Conservation (phyloP, 148 eudicot genomes). For the Silene conica region DNA sequence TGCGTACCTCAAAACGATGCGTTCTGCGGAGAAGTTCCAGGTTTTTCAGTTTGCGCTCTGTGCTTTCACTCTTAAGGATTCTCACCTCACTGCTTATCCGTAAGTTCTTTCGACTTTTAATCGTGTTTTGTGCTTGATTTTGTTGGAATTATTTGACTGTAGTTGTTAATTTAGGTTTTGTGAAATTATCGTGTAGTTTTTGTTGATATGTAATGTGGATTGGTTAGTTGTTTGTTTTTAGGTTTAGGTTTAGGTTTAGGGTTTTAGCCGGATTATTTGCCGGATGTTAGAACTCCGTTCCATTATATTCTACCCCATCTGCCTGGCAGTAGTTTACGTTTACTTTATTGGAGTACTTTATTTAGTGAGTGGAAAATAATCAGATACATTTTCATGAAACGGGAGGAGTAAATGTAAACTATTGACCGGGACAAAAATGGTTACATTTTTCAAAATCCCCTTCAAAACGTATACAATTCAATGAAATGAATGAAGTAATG, state of each 20-base stretch:
- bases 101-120: slow-evolving; percentile 23
- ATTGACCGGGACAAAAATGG: too few relatives aligned
- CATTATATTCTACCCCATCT: too few relatives aligned
- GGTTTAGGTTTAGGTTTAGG: neutral
- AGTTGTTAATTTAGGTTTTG: neutral
- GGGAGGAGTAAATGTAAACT: too few relatives aligned
- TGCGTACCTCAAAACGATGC: slow-evolving; percentile 68
- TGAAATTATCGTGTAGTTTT: neutral
- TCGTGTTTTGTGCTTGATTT: neutral
- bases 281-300: neutral
- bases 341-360: too few relatives aligned
- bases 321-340: too few relatives aligned
- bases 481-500: neutral
- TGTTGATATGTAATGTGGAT: neutral
- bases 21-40: slow-evolving; percentile 67
- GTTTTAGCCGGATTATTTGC: slow-evolving; percentile 1
- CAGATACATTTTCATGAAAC: too few relatives aligned
- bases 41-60: slow-evolving; percentile 83
- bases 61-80: slow-evolving; percentile 58
- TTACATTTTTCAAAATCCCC: too few relatives aligned
- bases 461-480: too few relatives aligned
- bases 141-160: neutral
- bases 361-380: too few relatives aligned
- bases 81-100: slow-evolving; percentile 77
- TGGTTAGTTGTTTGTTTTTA: neutral